A percentile compares a stretch with the other conserved stretches of the same genome.
Evolutionary conservation across 2,329 filamentous ascomycete genomes (phyloP).

Genomic region (Claviceps maximensis): DNA sequence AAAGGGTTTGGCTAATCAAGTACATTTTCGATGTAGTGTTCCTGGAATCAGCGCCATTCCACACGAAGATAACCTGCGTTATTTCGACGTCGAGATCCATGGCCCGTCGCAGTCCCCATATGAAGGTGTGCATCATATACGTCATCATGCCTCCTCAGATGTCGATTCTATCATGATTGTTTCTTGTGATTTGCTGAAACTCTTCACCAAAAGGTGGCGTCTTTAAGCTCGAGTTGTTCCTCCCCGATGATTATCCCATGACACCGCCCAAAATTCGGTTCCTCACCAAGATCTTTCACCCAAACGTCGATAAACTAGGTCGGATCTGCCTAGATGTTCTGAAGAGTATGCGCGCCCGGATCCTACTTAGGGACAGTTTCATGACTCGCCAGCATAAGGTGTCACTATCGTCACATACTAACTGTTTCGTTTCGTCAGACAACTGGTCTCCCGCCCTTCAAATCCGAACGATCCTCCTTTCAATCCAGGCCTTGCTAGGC

Average conservation of each 20-base stretch:
- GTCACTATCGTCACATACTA: not conserved
- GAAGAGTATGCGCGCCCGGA: constrained; percentile 54
- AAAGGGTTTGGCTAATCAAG: not conserved
- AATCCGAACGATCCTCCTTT: constrained; percentile 96
- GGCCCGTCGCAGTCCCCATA: constrained; percentile 88
- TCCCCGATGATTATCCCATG: constrained; percentile 99
- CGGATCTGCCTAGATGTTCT: constrained; percentile 94
- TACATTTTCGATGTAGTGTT: constrained; percentile 43
- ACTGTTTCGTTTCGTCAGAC: constrained; percentile 37
- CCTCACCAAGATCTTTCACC: constrained; percentile 97
- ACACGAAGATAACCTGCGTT: constrained; percentile 92
- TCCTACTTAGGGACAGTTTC: not conserved
- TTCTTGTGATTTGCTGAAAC: not conserved
- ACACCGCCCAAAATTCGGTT: constrained; percentile 97
- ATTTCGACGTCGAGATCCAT: constrained; percentile 96
- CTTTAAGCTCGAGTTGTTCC: constrained; percentile 93
- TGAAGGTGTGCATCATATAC: constrained; percentile 51
- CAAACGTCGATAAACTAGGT: constrained; percentile 94
- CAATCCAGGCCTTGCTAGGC: constrained; percentile 90
- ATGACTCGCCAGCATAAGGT: not conserved
- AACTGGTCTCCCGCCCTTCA: constrained; percentile 98
- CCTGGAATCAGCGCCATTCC: constrained; percentile 92
- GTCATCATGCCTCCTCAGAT: not conserved
- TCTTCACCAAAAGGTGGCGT: constrained; percentile 50
- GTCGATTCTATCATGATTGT: constrained; percentile 6